Evolutionary conservation across 169 alveolate species (phyloP).

Genomic region (Babesia bovis): DNA sequence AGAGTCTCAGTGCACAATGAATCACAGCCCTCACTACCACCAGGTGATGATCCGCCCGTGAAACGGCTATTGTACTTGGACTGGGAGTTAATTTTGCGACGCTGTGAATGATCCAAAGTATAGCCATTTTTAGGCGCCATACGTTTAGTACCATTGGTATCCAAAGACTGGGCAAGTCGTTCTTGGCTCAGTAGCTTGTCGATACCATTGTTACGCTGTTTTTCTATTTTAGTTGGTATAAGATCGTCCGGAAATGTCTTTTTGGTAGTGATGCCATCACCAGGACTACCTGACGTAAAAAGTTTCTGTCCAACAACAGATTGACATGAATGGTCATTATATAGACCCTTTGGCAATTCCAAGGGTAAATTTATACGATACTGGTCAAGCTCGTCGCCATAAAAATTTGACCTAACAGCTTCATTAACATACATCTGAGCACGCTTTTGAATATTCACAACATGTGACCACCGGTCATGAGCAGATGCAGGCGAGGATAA

Average conservation of each 20-base stretch:
- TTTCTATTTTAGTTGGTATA: neutral
- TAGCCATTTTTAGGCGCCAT: neutral
- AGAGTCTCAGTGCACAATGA: neutral
- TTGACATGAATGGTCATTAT: too few species aligned
- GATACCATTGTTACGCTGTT: neutral
- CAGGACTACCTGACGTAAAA: neutral
- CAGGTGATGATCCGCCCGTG: neutral
- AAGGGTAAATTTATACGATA: conserved; percentile 22
- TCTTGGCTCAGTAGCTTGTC: neutral
- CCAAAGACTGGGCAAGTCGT: neutral
- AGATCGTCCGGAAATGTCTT: neutral
- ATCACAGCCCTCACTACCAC: neutral
- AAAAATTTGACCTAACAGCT: conserved; percentile 45
- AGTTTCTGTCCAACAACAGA: neutral
- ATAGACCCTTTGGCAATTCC: neutral
- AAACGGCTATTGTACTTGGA: neutral
- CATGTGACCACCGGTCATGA: conserved; percentile 3
- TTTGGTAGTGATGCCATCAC: neutral
- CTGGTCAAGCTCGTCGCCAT: conserved; percentile 29
- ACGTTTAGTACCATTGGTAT: neutral
- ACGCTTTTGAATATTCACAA: conserved; percentile 10
- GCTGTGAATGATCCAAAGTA: neutral
- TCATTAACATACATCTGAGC: conserved; percentile 50
- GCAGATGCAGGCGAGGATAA: neutral
- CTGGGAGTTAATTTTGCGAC: neutral